Evolutionary conservation across 2,329 filamentous ascomycete genomes (phyloP), one percentile per base, ranked within the genome.

Genomic region (Diaporthe sp.): DNA sequence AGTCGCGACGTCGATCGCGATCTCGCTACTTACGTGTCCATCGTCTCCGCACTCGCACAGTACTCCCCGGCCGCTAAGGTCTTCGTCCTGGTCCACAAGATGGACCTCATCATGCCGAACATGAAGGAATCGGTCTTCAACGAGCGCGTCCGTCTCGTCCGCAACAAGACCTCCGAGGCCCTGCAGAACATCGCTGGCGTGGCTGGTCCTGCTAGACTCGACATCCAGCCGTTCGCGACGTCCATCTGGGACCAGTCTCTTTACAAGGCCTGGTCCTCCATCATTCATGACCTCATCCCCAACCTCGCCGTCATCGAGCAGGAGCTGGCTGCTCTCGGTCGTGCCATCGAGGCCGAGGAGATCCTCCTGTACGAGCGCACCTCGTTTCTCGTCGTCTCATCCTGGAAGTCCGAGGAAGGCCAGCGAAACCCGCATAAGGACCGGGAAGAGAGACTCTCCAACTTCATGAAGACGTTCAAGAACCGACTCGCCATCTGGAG

Each of bases 381-480:
- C 4, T 98, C 96, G 0, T 99, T 98, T 85, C 90, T 99, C 0
- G 97, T 96, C 72, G 96, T 99, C n/a, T 98, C 95, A 0, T 95
- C 94, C 75, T 97, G 98, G 86, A 94, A 94, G 7, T 93, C 94
- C 2, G 89, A 91, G 25, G 89, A 93, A 77, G 95, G 95, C 60
- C 88, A 90, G 49, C 85, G 91, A 70, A 99, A 99, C 83, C 96
- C 97, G 1, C 97, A 95, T 77, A 93, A 94, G 70, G 97, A 99
- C 85, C 94, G 97, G 3, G 95, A 98, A 80, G 97, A 99, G 88
- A 94, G 90, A 79, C 94, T 99, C 82, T 97, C 94, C 77, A 98
- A 98, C 84, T 98, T 99, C 82, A 94, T 99, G 86, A 99, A 99
- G 87, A 96, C 96, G 76, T 98, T 98, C 88, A 99, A 98, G 87